A percentile compares a stretch with the other conserved stretches of the same genome.
These are phyloP conservation scores for Closterium sp. DNA, from an alignment of 139 green algal species.

Conservation along the genomic window DNA sequence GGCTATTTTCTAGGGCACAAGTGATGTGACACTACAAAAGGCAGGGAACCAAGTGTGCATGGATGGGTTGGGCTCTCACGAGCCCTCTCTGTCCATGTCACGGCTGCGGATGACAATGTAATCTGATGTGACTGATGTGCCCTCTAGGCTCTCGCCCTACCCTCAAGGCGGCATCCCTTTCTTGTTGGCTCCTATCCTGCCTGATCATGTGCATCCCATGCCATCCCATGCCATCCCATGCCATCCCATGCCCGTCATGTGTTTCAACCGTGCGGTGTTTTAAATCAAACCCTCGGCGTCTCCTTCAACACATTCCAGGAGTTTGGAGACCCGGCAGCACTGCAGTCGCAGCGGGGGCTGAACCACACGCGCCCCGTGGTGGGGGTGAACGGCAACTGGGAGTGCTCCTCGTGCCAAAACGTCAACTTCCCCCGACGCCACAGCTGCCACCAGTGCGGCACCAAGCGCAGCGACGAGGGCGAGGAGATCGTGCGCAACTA, in stretches of 20 bases:
- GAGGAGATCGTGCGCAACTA: not conserved
- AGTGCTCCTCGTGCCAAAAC: constrained; percentile 35
- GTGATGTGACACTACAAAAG: constrained; percentile 4
- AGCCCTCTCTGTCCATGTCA: not conserved
- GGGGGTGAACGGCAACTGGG: constrained; percentile 33
- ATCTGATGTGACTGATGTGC: constrained; percentile 6
- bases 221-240: too few species aligned
- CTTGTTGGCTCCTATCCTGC: too few species aligned
- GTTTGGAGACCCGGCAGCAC: constrained; percentile 27
- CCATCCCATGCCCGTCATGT: too few species aligned
- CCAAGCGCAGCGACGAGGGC: not conserved
- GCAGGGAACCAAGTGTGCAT: constrained; percentile 2
- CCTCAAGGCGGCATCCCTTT: too few species aligned
- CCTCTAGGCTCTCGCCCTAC: not conserved
- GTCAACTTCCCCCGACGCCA: constrained; percentile 29
- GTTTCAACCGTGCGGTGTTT: too few species aligned
- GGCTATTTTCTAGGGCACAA: not conserved
- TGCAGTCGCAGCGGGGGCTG: not conserved
- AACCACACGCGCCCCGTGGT: not conserved
- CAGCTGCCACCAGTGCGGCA: not conserved
- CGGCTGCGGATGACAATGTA: not conserved
- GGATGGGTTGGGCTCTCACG: not conserved
- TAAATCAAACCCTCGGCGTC: too few species aligned
- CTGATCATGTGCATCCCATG: too few species aligned
- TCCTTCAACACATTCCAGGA: not conserved